Evolutionary conservation across 352 stramenopile species (phyloP).

Genomic region (Aphanomyces euteiches): DNA sequence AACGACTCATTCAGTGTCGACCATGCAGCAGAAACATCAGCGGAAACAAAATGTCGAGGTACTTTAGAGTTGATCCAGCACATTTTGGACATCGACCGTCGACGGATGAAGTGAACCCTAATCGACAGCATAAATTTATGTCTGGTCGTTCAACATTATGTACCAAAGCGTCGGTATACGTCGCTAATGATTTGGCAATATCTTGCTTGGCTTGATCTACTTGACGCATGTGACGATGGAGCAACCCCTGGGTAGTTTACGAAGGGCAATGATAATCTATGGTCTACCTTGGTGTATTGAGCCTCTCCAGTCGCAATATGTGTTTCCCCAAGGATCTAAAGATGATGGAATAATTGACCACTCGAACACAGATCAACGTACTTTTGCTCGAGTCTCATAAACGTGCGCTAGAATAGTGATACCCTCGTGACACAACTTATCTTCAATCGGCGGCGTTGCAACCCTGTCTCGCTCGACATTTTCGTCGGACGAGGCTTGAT

Average conservation of each 20-base stretch:
- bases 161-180: slow-evolving; percentile 59
- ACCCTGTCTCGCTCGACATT: no score
- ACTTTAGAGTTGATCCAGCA: slow-evolving; percentile 51
- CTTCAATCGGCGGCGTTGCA: no score
- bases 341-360: not conserved
- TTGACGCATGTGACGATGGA: slow-evolving; percentile 53
- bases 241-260: slow-evolving; percentile 32
- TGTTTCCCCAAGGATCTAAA: slow-evolving; percentile 38
- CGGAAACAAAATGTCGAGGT: not conserved
- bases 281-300: slow-evolving; percentile 42
- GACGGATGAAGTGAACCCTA: slow-evolving; percentile 58
- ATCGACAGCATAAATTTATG: not conserved
- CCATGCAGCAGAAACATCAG: slow-evolving; percentile 37
- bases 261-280: not conserved
- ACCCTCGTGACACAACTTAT: slow-evolving; percentile 38
- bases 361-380: not conserved
- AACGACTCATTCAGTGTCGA: slow-evolving; percentile 51
- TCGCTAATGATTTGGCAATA: slow-evolving; percentile 48
- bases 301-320: slow-evolving; percentile 62
- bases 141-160: not conserved
- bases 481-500: no score
- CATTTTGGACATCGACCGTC: slow-evolving; percentile 50
- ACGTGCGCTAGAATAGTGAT: slow-evolving; percentile 60
- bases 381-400: slow-evolving; percentile 37
- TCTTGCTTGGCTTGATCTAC: slow-evolving; percentile 48